phyloP scores from a whole-genome alignment of 2,329 filamentous ascomycete species.

The Aotearoamyces nothofagi region DNA sequence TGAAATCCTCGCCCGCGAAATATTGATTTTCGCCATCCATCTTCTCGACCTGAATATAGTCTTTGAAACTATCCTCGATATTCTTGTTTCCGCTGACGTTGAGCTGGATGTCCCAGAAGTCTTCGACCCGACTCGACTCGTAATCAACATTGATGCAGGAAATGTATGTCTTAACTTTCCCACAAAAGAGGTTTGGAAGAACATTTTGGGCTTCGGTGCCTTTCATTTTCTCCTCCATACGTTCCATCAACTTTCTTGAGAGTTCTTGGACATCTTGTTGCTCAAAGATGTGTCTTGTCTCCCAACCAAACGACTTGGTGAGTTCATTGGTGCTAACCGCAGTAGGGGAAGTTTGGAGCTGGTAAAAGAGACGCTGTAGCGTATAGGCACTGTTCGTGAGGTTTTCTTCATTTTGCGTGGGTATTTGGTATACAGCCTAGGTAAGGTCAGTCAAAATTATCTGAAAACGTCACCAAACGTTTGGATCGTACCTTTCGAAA shows the following conservation, averaged over 20 bases:
- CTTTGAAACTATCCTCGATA: slow-evolving; percentile 83
- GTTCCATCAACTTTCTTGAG: slow-evolving; percentile 92
- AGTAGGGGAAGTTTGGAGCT: slow-evolving; percentile 69
- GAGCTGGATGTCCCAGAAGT: slow-evolving; percentile 98
- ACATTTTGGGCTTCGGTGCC: slow-evolving; percentile 83
- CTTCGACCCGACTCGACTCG: slow-evolving; percentile 87
- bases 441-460: no score
- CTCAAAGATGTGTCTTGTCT: slow-evolving; percentile 93
- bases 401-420: slow-evolving; percentile 71
- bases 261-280: slow-evolving; percentile 98
- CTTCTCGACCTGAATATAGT: slow-evolving; percentile 93
- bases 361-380: slow-evolving; percentile 86
- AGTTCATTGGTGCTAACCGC: slow-evolving; percentile 87
- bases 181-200: slow-evolving; percentile 81
- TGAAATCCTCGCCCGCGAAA: slow-evolving; percentile 76
- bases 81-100: slow-evolving; percentile 93
- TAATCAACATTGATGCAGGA: slow-evolving; percentile 98
- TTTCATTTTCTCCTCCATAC: slow-evolving; percentile 96
- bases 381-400: slow-evolving; percentile 84
- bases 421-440: slow-evolving; percentile 91
- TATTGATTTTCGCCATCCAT: slow-evolving; percentile 98
- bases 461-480: no score
- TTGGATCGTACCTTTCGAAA: slow-evolving; percentile 63
- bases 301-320: slow-evolving; percentile 95
- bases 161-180: slow-evolving; percentile 97